Conservation (phyloP, 179 eudicot genomes). For the Beta corolliflora region DNA sequence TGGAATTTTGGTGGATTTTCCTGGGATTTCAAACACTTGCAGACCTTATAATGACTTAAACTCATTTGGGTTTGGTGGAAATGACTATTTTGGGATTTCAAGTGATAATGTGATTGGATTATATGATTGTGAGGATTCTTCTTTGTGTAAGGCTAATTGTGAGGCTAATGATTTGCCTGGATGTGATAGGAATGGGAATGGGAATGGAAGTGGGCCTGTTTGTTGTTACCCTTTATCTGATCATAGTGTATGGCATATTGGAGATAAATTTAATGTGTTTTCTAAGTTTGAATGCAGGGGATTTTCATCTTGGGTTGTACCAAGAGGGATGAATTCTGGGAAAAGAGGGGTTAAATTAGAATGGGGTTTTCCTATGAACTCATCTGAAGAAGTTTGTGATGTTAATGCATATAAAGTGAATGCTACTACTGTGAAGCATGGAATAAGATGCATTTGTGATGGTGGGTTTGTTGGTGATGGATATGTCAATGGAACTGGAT, state of each 20-base stretch:
- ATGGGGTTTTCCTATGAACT: constrained; percentile 66
- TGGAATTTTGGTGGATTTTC: constrained; percentile 63
- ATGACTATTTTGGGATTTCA: constrained; percentile 57
- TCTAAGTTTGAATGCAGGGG: constrained; percentile 73
- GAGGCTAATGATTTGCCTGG: constrained; percentile 39
- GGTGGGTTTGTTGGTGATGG: constrained; percentile 79
- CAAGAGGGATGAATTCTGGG: constrained; percentile 38
- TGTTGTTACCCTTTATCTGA: constrained; percentile 71
- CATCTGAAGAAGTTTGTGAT: constrained; percentile 45
- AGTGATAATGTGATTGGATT: constrained; percentile 65
- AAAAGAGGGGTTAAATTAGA: constrained; percentile 72
- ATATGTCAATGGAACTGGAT: constrained; percentile 56
- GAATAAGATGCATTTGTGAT: constrained; percentile 67
- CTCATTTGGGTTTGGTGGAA: constrained; percentile 52
- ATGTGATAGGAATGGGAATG: constrained; percentile 33
- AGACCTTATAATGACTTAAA: constrained; percentile 58
- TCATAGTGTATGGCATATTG: constrained; percentile 52
- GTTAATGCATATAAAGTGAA: constrained; percentile 51
- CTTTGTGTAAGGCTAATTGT: constrained; percentile 64
- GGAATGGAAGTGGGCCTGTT: constrained; percentile 34
- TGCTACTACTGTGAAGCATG: constrained; percentile 55
- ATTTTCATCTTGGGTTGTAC: constrained; percentile 69
- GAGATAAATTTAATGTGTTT: constrained; percentile 52
- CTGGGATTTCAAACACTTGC: constrained; percentile 45
- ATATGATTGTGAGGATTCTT: constrained; percentile 80